These are phyloP conservation scores for Neonectria faginata DNA, from an alignment of 2,329 filamentous ascomycete species.

Conservation along the genomic window DNA sequence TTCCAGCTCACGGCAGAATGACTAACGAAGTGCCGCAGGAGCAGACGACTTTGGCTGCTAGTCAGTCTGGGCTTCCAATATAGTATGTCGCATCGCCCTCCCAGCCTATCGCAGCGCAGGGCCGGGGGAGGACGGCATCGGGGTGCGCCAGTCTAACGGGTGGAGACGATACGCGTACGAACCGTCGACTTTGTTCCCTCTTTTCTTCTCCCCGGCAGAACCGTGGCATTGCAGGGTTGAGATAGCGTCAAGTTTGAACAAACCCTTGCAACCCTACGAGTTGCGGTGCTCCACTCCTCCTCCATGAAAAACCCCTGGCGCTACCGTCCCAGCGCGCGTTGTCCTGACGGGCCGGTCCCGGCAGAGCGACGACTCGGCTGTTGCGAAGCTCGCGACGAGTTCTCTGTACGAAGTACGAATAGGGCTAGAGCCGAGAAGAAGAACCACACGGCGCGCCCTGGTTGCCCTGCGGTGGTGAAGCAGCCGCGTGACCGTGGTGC, in stretches of 20 bases:
- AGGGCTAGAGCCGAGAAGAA: background rate
- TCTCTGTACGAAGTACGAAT: background rate
- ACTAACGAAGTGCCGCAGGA: background rate
- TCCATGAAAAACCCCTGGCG: background rate
- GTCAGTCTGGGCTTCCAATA: background rate
- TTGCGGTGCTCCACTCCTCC: background rate
- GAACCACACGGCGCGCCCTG: too few relatives aligned
- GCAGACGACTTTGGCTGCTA: background rate
- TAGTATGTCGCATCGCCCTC: background rate
- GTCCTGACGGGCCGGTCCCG: background rate
- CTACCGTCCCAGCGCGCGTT: background rate
- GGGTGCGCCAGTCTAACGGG: background rate
- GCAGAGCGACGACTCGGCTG: background rate
- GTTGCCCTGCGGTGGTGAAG: background rate
- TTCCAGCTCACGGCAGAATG: background rate
- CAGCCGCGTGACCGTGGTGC: background rate
- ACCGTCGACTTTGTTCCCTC: background rate
- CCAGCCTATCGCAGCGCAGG: background rate
- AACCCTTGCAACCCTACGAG: background rate
- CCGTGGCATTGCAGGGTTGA: background rate
- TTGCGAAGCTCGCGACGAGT: too few relatives aligned
- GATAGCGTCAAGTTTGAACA: background rate
- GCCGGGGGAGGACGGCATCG: background rate
- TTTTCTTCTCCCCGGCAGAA: background rate
- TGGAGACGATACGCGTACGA: background rate